Conservation (phyloP, 2,329 filamentous ascomycete species). For the Fusarium austroafricanum region DNA sequence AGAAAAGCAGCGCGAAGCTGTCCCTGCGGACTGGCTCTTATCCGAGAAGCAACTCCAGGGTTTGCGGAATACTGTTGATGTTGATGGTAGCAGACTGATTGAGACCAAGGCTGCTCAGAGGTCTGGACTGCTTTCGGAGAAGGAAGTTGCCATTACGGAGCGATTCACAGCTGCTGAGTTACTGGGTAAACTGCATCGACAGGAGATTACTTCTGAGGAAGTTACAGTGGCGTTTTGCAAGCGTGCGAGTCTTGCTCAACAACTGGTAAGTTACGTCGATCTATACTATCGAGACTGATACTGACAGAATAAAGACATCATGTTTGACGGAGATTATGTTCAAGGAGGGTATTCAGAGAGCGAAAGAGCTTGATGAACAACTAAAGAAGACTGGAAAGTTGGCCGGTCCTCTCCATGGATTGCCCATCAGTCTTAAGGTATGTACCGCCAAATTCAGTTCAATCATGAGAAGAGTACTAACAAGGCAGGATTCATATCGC, state of each 20-base stretch:
- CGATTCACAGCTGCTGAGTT: constrained; percentile 28
- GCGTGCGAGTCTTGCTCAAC: constrained; percentile 40
- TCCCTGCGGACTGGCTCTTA: constrained; percentile 30
- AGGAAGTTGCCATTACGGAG: constrained; percentile 33
- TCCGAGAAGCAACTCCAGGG: constrained; percentile 10
- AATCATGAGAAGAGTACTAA: background rate
- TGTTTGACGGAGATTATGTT: constrained; percentile 41
- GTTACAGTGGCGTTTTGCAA: constrained; percentile 39
- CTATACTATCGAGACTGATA: fast-evolving
- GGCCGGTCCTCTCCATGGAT: constrained; percentile 36
- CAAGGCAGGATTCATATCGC: constrained; percentile 39
- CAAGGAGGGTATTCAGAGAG: constrained; percentile 31
- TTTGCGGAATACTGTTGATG: background rate
- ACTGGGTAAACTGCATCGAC: constrained; percentile 17
- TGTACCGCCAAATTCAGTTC: fast-evolving
- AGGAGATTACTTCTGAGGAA: constrained; percentile 34
- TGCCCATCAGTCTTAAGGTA: constrained; percentile 44
- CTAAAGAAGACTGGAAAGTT: constrained; percentile 37
- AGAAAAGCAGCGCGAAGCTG: constrained; percentile 27
- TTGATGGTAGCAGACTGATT: constrained; percentile 20
- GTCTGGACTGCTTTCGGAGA: constrained; percentile 26
- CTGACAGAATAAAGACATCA: constrained; percentile 18
- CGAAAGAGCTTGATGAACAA: constrained; percentile 31
- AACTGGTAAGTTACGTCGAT: constrained; percentile 12
- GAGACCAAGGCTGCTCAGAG: constrained; percentile 17